Evolutionary conservation across 1,139 yeast genomes (phyloP), one percentile per base, ranked within the genome.

Genomic region (Debaryomycetaceae sp.): DNA sequence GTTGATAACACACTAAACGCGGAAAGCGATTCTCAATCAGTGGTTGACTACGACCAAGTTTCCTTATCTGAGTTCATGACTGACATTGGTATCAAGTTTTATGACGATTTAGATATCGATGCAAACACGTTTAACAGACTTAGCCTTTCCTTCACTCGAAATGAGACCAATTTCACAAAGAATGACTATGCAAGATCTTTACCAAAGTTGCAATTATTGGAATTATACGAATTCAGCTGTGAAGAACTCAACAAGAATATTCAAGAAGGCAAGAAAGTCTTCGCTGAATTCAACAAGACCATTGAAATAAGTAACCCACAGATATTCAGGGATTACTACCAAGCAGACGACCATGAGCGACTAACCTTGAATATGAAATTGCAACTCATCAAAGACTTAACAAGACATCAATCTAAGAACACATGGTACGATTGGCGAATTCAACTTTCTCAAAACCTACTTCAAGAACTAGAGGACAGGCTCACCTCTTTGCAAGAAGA

Each of bases 371-470:
- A 72, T 42, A 65, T 71, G 24, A 66, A 70, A 39, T 67, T 81
- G 42, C 73, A 69, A 36, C 56, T 72, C 24, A 60, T 80, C 43
- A 78, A 78, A 55, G 80, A 76, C 42, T 72, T 59, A 47, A 68
- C 84, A 4, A 66, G 83, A 33, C 69, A 67, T 36, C 76, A 76
- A 53, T 78, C 85, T 3, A 72, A 68, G 45, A 70, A 70, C 22
- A 74, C 76, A 1, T 81, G 85, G 85, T 80, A 78, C 52, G 73
- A 68, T 36, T 81, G 86, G 86, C 60, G 85, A 49, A 59, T 65
- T n/a, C 75, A 76, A 47, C 59, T 80, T 37, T 61, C 76, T 1
- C 47, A 51, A 47, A 69, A 62, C 41, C 62, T 79, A 22, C 53
- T 71, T 35, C 59, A 59, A 24, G 77, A 71, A 41, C 58, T 78